Conservation (phyloP, 305 asterid genomes). For the Fraxinus velutina region DNA sequence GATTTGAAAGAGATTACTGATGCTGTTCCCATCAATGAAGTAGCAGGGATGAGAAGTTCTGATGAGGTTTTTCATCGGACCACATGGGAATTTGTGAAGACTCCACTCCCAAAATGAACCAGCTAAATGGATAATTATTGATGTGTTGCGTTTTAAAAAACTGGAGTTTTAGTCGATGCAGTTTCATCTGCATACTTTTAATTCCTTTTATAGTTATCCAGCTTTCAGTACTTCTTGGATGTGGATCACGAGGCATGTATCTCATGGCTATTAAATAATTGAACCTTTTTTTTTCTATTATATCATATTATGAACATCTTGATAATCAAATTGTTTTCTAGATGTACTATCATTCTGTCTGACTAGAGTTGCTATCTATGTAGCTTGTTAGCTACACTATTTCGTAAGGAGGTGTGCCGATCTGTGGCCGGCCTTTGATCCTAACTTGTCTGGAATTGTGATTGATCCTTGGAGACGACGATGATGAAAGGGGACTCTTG, state of each 20-base stretch:
- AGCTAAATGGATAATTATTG: not conserved
- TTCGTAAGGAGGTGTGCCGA: too few species aligned
- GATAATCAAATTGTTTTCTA: not conserved
- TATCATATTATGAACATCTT: not conserved
- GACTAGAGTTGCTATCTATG: not conserved
- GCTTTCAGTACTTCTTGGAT: not conserved
- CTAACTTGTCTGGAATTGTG: too few species aligned
- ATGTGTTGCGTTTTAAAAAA: too few species aligned
- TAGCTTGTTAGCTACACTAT: not conserved
- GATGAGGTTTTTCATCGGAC: slow-evolving; percentile 21
- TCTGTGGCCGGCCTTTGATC: too few species aligned
- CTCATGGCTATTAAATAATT: too few species aligned
- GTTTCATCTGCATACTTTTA: not conserved
- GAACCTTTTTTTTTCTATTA: too few species aligned
- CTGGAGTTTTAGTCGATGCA: not conserved
- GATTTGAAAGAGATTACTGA: slow-evolving; percentile 35
- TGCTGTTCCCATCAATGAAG: slow-evolving; percentile 40
- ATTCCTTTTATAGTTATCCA: not conserved
- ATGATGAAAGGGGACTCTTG: too few species aligned
- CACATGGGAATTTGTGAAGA: slow-evolving; percentile 36
- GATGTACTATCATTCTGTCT: not conserved
- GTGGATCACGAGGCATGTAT: too few species aligned
- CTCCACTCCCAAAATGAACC: slow-evolving; percentile 33
- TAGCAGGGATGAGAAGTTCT: slow-evolving; percentile 35
- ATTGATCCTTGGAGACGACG: too few species aligned